phyloP scores from a whole-genome alignment of 306 rosid species.

The Potentilla sterilis region DNA sequence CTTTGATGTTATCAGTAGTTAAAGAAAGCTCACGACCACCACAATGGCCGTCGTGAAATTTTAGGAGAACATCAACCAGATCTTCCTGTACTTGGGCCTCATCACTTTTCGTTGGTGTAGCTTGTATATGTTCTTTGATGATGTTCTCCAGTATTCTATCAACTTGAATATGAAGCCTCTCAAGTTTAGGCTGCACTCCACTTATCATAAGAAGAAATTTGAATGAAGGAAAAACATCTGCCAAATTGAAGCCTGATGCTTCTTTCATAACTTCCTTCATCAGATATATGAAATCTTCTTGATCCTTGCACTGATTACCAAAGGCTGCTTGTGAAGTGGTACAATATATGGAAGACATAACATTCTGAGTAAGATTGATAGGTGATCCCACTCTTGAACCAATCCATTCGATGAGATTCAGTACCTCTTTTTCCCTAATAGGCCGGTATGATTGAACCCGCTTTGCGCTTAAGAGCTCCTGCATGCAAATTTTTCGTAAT shows the following conservation, averaged over 20 bases:
- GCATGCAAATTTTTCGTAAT: constrained; percentile 23
- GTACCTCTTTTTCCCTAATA: constrained; percentile 41
- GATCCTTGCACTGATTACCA: constrained; percentile 31
- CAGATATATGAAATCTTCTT: constrained; percentile 17
- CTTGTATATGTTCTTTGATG: constrained; percentile 2
- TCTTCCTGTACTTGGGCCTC: background rate
- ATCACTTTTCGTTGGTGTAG: background rate
- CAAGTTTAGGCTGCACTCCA: too few relatives aligned
- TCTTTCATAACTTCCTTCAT: background rate
- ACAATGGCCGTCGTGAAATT: background rate
- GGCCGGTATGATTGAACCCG: constrained; percentile 39
- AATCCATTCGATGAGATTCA: constrained; percentile 30
- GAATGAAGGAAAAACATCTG: too few relatives aligned
- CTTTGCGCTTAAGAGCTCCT: constrained; percentile 37
- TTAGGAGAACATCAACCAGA: constrained; percentile 22
- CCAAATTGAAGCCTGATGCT: constrained; percentile 21
- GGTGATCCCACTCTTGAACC: constrained; percentile 6
- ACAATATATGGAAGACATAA: constrained; percentile 4
- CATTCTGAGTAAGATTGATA: constrained; percentile 24
- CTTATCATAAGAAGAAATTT: too few relatives aligned
- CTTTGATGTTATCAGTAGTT: background rate
- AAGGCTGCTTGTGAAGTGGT: constrained; percentile 38
- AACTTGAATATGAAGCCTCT: background rate
- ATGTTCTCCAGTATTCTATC: constrained; percentile 21
- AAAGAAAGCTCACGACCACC: background rate